Percentiles rank a stretch among this genome's conserved stretches.
phyloP scores from a whole-genome alignment of 768 basidiomycete species.

The Postia placenta region DNA sequence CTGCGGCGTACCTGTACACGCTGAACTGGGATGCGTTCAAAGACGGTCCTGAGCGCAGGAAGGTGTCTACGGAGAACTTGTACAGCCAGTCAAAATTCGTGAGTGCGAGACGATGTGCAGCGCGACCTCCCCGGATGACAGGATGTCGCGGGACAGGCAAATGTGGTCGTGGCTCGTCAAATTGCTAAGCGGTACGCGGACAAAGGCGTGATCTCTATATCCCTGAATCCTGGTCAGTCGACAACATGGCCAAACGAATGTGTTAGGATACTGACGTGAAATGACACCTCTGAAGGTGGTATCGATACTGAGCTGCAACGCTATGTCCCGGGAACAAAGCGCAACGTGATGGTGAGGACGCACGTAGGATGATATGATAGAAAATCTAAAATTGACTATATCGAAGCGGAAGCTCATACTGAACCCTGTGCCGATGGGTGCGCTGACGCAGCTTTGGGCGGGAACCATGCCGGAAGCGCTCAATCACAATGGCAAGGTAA shows the following conservation, averaged over 20 bases:
- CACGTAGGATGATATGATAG: neutral
- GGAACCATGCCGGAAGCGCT: slow-evolving; percentile 31
- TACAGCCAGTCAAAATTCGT: slow-evolving; percentile 42
- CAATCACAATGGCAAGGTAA: slow-evolving; percentile 29
- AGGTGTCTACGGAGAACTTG: slow-evolving; percentile 7
- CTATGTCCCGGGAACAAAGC: slow-evolving; percentile 4
- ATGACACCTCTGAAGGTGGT: slow-evolving; percentile 6
- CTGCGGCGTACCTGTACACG: slow-evolving; percentile 24
- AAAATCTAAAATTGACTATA: neutral
- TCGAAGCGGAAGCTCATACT: slow-evolving; percentile 14
- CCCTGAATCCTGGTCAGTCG: slow-evolving; percentile 43
- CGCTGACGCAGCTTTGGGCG: slow-evolving; percentile 23
- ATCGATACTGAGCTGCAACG: slow-evolving; percentile 11
- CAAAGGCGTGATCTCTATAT: slow-evolving; percentile 36
- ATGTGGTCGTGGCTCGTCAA: slow-evolving; percentile 39
- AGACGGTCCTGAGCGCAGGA: slow-evolving; percentile 21
- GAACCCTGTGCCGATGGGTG: slow-evolving; percentile 23
- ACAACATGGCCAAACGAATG: no score
- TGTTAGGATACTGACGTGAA: no score
- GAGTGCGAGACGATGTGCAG: slow-evolving; percentile 14
- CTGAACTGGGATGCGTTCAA: slow-evolving; percentile 35
- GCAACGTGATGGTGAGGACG: slow-evolving; percentile 3
- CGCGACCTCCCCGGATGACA: neutral
- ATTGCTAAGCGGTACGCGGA: slow-evolving; percentile 40
- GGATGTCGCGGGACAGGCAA: slow-evolving; percentile 26